phyloP scores from a whole-genome alignment of 2,329 filamentous ascomycete species.

The Fusarium zealandicum region DNA sequence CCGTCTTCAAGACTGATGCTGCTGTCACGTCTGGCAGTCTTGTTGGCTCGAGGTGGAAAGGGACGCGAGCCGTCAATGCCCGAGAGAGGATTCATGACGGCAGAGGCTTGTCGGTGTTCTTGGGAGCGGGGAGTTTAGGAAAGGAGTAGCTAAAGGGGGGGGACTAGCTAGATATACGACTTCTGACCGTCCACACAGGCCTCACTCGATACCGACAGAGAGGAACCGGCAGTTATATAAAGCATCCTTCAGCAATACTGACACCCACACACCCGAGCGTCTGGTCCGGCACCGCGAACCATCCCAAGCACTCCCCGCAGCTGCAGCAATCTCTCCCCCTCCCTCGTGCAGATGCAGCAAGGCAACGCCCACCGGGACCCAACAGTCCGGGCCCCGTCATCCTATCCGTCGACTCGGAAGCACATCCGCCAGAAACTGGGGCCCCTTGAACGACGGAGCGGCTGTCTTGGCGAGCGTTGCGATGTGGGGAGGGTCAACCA shows the following conservation, averaged over 20 bases:
- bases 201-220: conserved; percentile 25
- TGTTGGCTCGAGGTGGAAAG: conserved; percentile 2
- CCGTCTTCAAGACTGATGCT: conserved; percentile 37
- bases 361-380: conserved; percentile 6
- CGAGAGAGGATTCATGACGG: conserved; percentile 27
- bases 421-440: conserved; percentile 10
- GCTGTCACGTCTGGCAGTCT: conserved; percentile 19
- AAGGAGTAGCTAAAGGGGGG: background rate
- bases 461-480: background rate
- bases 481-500: no score
- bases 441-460: background rate
- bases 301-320: background rate
- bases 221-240: conserved; percentile 9
- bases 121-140: background rate
- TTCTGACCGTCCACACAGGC: conserved; percentile 12
- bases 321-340: background rate
- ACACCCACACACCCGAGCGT: conserved; percentile 9
- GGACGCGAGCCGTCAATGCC: conserved; percentile 32
- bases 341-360: background rate
- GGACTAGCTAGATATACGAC: conserved; percentile 8
- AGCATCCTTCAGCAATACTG: background rate
- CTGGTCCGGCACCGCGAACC: conserved; percentile 7
- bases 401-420: conserved; percentile 12
- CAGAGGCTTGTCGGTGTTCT: background rate
- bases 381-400: conserved; percentile 8